These are phyloP conservation scores for Tylopilus subfusipes DNA, from an alignment of 768 basidiomycete species.

Conservation along the genomic window DNA sequence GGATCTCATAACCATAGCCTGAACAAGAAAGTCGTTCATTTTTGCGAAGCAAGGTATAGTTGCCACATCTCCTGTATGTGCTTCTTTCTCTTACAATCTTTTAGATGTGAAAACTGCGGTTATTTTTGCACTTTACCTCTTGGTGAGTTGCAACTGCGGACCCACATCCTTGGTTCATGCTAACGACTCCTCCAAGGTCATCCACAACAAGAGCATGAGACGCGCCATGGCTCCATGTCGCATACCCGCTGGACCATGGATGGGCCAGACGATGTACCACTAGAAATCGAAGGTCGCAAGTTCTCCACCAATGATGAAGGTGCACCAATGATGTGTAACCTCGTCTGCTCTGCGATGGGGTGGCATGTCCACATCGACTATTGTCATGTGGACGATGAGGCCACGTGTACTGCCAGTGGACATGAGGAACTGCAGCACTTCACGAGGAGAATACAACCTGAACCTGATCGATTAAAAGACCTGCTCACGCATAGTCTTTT, in stretches of 20 bases:
- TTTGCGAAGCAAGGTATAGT: slow-evolving; percentile 46
- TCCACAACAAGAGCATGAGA: slow-evolving; percentile 58
- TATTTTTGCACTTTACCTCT: slow-evolving; percentile 58
- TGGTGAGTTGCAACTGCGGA: slow-evolving; percentile 34
- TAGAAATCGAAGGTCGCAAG: slow-evolving; percentile 55
- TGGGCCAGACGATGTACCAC: slow-evolving; percentile 43
- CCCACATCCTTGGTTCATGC: accelerated
- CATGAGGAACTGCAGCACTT: slow-evolving; percentile 48
- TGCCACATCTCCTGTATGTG: not conserved
- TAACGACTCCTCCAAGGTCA: slow-evolving; percentile 40
- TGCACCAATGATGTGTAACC: slow-evolving; percentile 61
- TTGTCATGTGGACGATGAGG: slow-evolving; percentile 41
- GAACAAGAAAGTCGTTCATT: slow-evolving; percentile 47
- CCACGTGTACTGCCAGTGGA: slow-evolving; percentile 36
- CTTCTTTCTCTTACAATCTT: not conserved
- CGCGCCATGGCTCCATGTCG: slow-evolving; percentile 62
- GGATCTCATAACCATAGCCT: slow-evolving; percentile 49
- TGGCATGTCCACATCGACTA: slow-evolving; percentile 57
- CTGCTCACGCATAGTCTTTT: slow-evolving; percentile 50
- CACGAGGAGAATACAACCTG: slow-evolving; percentile 38
- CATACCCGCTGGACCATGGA: slow-evolving; percentile 55
- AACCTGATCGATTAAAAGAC: slow-evolving; percentile 49
- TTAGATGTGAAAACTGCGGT: slow-evolving; percentile 51
- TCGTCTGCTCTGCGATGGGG: slow-evolving; percentile 53
- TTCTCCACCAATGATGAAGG: slow-evolving; percentile 55